Base-by-base conservation (phyloP, 1,284 basidiomycete species). In the Vanrija sp. region DNA sequence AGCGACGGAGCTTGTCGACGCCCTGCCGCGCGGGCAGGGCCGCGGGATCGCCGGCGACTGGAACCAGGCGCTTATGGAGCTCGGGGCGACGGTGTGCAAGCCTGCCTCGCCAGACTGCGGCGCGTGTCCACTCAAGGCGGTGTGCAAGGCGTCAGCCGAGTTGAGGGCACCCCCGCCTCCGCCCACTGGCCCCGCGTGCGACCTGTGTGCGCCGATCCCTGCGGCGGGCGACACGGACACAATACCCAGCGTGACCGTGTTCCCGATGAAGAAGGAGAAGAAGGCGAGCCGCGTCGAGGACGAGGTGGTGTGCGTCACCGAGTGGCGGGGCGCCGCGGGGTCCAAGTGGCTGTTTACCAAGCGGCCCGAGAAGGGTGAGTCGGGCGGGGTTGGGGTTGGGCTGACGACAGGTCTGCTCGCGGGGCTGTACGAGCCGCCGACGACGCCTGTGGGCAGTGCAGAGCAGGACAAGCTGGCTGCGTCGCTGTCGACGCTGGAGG, bases 81-180 rank as follows among this genome's bases (percentile, higher is more conserved):
- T 96, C 4, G 92, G 92, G 41, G 88, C 88, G 66, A 94, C 90
- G 2, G 82, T 96, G 3, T 97, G 93, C 77, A 90, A 86, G 71
- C 86, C 89, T 25, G 84, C 83, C 53, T 82, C 86, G 49, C 91
- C 93, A 5, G 75, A 78, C 8, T 97, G 93, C 63, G 72, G 63
- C 9, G 68, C 75, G 15, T 97, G 93, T 73, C 89, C 91, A 8
- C 59, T 96, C 27, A 79, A 73, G 45, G 56, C 72, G 16, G 82
- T 82, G 73, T 97, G 93, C 66, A 75, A 77, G 24, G 91, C 86
- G 1, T 85, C 85, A 39, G 57, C 64, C 0, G 79, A 80, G 68
- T 77, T 78, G 51, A 15, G 50, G 0, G 53, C 47, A 44, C 61
- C 53, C 54, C 69, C 56, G 6, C 49, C 61, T 39, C 25, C 49